These are phyloP conservation scores for Naganishia cerealis DNA, from an alignment of 1,284 basidiomycete species.

Conservation along the genomic window DNA sequence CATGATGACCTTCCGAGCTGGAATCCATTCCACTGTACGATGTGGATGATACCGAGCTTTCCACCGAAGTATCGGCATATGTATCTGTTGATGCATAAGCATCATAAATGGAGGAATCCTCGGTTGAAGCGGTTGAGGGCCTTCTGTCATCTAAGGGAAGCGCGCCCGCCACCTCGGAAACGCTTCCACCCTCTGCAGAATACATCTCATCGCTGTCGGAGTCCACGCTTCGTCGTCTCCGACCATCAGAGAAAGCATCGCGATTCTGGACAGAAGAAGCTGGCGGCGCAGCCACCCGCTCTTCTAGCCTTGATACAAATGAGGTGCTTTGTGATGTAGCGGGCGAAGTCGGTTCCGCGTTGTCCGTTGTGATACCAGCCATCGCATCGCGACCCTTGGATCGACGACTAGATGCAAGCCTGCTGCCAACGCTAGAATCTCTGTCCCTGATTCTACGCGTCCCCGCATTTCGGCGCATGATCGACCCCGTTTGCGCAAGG, in stretches of 20 bases:
- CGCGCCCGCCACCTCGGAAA: conserved; percentile 15
- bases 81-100: conserved; percentile 62
- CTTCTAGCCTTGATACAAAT: neutral
- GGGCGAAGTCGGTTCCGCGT: conserved; percentile 6
- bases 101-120: conserved; percentile 77
- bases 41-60: conserved; percentile 51
- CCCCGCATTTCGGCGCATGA: conserved; percentile 83
- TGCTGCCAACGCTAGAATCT: conserved; percentile 70
- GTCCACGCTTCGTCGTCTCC: conserved; percentile 6
- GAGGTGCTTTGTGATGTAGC: neutral
- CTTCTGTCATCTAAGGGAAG: conserved; percentile 31
- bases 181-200: conserved; percentile 36
- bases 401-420: conserved; percentile 73
- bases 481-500: conserved; percentile 78
- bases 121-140: conserved; percentile 68
- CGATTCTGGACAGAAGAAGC: neutral
- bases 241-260: neutral
- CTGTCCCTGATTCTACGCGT: conserved; percentile 85
- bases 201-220: conserved; percentile 40
- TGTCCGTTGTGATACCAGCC: neutral
- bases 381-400: conserved; percentile 38
- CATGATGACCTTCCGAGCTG: conserved; percentile 11
- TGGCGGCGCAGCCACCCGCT: neutral
- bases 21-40: conserved; percentile 50
- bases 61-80: conserved; percentile 51